Evolutionary conservation across 2,329 filamentous ascomycete species (phyloP).

Genomic region (Decorospora gaudefroyi): DNA sequence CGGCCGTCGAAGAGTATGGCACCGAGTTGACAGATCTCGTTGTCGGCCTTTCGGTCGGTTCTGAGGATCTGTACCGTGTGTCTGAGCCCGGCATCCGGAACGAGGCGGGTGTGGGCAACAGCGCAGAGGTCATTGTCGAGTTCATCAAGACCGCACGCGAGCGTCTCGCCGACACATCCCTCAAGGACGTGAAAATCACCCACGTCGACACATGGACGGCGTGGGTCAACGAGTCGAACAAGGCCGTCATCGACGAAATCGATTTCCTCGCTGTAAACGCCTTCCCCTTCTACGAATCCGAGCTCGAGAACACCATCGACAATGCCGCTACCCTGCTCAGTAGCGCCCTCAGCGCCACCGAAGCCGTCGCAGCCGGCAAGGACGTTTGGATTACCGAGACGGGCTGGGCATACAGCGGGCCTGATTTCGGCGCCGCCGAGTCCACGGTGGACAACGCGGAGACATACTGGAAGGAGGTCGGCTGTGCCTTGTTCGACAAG

Average conservation of each 20-base stretch:
- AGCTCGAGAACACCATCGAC: constrained; percentile 44
- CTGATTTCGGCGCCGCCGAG: constrained; percentile 34
- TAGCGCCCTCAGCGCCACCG: constrained; percentile 35
- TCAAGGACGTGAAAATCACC: constrained; percentile 56
- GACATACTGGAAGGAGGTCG: constrained; percentile 43
- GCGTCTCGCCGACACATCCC: constrained; percentile 64
- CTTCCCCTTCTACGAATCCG: constrained; percentile 47
- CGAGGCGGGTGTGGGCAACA: constrained; percentile 64
- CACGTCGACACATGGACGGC: constrained; percentile 48
- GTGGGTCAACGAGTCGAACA: constrained; percentile 44
- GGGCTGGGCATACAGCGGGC: constrained; percentile 43
- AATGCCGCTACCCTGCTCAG: constrained; percentile 49
- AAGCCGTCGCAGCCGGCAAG: constrained; percentile 39
- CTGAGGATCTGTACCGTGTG: constrained; percentile 65
- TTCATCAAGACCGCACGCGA: constrained; percentile 56
- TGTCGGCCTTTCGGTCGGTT: constrained; percentile 46
- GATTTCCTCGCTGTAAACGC: constrained; percentile 47
- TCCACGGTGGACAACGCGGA: constrained; percentile 39
- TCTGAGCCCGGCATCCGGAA: constrained; percentile 68
- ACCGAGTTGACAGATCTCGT: constrained; percentile 57
- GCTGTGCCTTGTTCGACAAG: constrained; percentile 41
- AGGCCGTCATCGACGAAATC: constrained; percentile 42
- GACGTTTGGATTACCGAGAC: constrained; percentile 49
- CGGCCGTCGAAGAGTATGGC: constrained; percentile 43
- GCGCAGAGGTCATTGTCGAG: constrained; percentile 63